Percentiles rank a stretch among this genome's conserved stretches.
These are phyloP conservation scores for Rhodotorula graminis DNA, from an alignment of 768 basidiomycete genomes.

Conservation along the genomic window DNA sequence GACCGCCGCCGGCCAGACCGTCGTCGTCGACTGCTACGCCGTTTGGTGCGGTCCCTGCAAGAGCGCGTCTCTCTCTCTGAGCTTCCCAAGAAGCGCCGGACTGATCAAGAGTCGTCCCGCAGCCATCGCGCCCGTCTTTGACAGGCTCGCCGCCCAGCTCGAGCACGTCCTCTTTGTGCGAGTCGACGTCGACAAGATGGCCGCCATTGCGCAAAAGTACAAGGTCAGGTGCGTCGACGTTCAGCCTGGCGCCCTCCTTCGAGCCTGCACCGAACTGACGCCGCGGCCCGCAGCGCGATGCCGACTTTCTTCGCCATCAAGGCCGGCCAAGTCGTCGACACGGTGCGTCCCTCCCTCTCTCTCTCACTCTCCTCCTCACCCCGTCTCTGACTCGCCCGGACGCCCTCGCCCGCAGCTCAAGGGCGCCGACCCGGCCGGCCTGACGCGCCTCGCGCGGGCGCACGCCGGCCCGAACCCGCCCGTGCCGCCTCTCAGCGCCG, in stretches of 20 bases:
- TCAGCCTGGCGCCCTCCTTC: too few relatives aligned
- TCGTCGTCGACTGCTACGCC: slow-evolving; percentile 19
- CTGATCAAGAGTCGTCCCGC: too few relatives aligned
- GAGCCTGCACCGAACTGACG: too few relatives aligned
- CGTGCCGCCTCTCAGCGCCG: slow-evolving; percentile 9
- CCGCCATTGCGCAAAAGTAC: slow-evolving; percentile 15
- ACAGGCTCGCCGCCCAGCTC: slow-evolving; percentile 8
- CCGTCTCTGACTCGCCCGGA: not conserved
- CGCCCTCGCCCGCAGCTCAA: slow-evolving; percentile 3
- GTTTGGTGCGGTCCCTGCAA: slow-evolving; percentile 32
- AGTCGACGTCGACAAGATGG: slow-evolving; percentile 19
- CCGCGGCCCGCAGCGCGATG: too few relatives aligned
- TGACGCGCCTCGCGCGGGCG: slow-evolving; percentile 16
- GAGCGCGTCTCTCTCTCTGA: too few relatives aligned
- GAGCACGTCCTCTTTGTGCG: slow-evolving; percentile 26
- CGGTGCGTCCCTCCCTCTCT: not conserved
- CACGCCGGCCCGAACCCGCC: slow-evolving; percentile 40
- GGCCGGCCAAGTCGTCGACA: slow-evolving; percentile 22
- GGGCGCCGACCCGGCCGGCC: slow-evolving; percentile 32
- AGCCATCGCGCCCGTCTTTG: slow-evolving; percentile 29
- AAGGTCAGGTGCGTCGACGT: not conserved
- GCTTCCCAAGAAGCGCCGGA: too few relatives aligned
- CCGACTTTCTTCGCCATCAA: slow-evolving; percentile 37
- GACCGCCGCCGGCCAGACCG: slow-evolving; percentile 26
- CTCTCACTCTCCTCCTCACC: not conserved